These are phyloP conservation scores for Termitomyces bulborhizus DNA, from an alignment of 768 basidiomycete genomes.

Conservation along the genomic window DNA sequence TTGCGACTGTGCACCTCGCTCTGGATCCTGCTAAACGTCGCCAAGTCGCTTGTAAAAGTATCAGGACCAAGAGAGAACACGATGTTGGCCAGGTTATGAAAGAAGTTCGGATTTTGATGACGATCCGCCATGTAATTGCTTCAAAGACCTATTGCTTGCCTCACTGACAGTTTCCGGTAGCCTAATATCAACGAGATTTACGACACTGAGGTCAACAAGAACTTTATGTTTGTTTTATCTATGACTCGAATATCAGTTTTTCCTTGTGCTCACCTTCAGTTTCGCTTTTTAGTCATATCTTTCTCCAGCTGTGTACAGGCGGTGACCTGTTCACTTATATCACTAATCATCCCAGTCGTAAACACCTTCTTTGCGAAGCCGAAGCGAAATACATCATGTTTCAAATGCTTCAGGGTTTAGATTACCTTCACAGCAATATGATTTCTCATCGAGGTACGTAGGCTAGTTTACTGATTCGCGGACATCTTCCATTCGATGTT, in stretches of 20 bases:
- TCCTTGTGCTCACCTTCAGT: not conserved
- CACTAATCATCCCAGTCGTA: constrained; percentile 46
- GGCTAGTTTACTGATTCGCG: not conserved
- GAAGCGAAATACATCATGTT: constrained; percentile 84
- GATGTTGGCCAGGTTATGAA: constrained; percentile 65
- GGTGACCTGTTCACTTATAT: constrained; percentile 89
- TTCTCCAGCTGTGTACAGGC: constrained; percentile 80
- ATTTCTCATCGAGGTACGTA: constrained; percentile 73
- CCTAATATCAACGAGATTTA: constrained; percentile 80
- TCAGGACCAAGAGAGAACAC: constrained; percentile 54
- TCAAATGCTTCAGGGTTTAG: constrained; percentile 66
- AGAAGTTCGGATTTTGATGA: constrained; percentile 69
- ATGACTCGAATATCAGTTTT: not conserved
- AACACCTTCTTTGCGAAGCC: constrained; percentile 58
- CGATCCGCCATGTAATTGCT: constrained; percentile 58
- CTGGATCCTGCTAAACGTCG: constrained; percentile 55
- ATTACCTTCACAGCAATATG: constrained; percentile 62
- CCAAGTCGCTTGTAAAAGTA: constrained; percentile 83
- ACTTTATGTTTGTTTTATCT: constrained; percentile 43
- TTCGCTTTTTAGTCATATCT: constrained; percentile 53
- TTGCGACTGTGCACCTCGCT: constrained; percentile 78
- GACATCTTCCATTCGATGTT: not conserved
- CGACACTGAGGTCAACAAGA: constrained; percentile 56
- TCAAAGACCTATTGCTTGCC: not conserved
- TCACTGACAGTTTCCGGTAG: constrained; percentile 26